A percentile compares a stretch with the other conserved stretches of the same genome.
phyloP scores from a whole-genome alignment of 164 flowering plant species.

The Protea cynaroides region DNA sequence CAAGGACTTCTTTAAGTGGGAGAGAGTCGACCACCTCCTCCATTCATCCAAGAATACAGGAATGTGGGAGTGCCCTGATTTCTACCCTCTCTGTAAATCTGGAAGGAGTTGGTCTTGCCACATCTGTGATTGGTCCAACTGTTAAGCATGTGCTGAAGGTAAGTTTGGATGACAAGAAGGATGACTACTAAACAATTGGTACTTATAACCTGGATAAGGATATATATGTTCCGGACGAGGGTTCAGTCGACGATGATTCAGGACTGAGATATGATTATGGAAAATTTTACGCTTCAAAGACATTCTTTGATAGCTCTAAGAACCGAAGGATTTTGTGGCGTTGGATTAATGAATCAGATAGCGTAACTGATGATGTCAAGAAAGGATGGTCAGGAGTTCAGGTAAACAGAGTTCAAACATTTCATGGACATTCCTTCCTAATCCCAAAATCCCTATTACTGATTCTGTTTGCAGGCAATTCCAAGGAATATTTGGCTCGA shows the following conservation, averaged over 20 bases:
- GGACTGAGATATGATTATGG: slow-evolving; percentile 59
- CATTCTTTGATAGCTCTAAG: slow-evolving; percentile 38
- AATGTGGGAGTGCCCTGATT: slow-evolving; percentile 87
- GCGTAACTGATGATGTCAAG: slow-evolving; percentile 1
- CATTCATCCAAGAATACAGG: slow-evolving; percentile 36
- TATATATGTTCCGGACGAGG: slow-evolving; percentile 21
- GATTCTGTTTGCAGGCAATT: slow-evolving; percentile 26
- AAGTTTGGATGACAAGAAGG: slow-evolving; percentile 26
- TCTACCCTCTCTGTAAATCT: slow-evolving; percentile 40
- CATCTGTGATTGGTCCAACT: slow-evolving; percentile 21
- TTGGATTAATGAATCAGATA: slow-evolving; percentile 35
- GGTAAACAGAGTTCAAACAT: slow-evolving; percentile 11
- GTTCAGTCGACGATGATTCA: slow-evolving; percentile 10
- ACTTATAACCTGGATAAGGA: slow-evolving; percentile 24
- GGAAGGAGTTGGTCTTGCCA: slow-evolving; percentile 33
- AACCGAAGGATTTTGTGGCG: slow-evolving; percentile 48
- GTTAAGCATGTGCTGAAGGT: slow-evolving; percentile 48
- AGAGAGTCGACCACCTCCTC: slow-evolving; percentile 28
- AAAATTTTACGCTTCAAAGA: slow-evolving; percentile 54
- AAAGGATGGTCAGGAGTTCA: slow-evolving; percentile 33
- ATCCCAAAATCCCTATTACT: no score
- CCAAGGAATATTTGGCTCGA: slow-evolving; percentile 53
- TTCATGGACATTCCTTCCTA: no score
- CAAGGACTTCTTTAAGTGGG: slow-evolving; percentile 51
- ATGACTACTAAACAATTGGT: slow-evolving; percentile 42